These are phyloP conservation scores for Ophiostoma sp. DNA, from an alignment of 2,329 filamentous ascomycete species.

Conservation along the genomic window DNA sequence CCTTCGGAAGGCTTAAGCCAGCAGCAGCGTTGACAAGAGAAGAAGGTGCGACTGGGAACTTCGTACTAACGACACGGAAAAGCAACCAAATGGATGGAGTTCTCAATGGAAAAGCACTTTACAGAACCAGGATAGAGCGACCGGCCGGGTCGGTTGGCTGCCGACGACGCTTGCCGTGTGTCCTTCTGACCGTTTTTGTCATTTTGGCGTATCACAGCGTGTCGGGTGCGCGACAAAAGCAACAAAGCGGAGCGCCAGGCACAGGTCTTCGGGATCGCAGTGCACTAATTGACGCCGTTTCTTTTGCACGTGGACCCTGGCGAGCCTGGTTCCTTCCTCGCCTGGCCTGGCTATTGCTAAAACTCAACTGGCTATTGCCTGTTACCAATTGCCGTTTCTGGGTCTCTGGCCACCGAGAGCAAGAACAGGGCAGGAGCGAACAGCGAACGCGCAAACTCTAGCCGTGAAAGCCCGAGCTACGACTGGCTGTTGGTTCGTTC, in stretches of 20 bases:
- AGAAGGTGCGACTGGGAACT: not conserved
- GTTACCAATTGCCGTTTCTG: no score
- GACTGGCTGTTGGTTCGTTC: not conserved
- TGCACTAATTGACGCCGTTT: not conserved
- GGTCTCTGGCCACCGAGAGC: not conserved
- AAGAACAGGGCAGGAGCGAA: not conserved
- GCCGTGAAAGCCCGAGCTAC: not conserved
- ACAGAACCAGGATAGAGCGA: not conserved
- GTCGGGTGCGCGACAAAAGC: not conserved
- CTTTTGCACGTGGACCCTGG: not conserved
- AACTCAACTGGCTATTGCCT: not conserved
- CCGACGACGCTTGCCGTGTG: not conserved
- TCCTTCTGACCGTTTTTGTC: not conserved
- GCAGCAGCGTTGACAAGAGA: not conserved
- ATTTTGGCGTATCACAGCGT: not conserved
- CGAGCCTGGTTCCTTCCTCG: not conserved
- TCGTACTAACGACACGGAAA: not conserved
- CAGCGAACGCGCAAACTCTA: not conserved
- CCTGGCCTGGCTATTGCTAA: not conserved
- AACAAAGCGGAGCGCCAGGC: not conserved
- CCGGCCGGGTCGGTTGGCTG: conserved; percentile 16
- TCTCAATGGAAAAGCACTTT: not conserved
- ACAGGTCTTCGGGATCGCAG: not conserved
- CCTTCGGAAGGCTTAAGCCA: not conserved
- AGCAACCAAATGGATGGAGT: not conserved